Evolutionary conservation across 2,329 filamentous ascomycete species (phyloP).

Genomic region (Curvularia spicifera): DNA sequence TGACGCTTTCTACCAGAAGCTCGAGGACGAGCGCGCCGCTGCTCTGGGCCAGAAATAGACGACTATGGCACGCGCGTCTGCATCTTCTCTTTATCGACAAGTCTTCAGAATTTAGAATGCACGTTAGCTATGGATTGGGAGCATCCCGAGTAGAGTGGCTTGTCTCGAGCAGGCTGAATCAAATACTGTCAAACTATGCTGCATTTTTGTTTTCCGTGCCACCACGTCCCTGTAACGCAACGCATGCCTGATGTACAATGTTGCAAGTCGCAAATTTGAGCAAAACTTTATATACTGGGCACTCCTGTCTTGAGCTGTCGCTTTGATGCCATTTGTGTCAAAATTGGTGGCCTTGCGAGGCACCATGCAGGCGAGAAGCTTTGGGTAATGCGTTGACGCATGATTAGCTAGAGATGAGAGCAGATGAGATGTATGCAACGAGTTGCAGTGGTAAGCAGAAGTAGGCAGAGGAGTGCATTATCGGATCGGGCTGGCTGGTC

Average conservation of each 20-base stretch:
- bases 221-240: neutral
- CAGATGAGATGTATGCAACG: no score
- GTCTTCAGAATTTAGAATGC: conserved; percentile 33
- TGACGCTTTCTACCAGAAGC: conserved; percentile 68
- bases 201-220: neutral
- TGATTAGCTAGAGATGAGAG: no score
- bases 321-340: neutral
- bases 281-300: neutral
- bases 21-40: conserved; percentile 66
- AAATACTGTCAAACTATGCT: conserved; percentile 11
- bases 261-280: neutral
- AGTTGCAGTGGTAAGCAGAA: neutral
- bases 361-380: neutral
- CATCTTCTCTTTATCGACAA: conserved; percentile 38
- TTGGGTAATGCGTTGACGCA: neutral
- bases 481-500: neutral
- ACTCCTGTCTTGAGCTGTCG: neutral
- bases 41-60: conserved; percentile 50
- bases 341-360: neutral
- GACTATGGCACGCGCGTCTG: conserved; percentile 20
- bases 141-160: conserved; percentile 43
- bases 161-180: conserved; percentile 30
- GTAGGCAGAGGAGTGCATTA: neutral
- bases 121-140: conserved; percentile 34
- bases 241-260: neutral